phyloP scores from a whole-genome alignment of 805 yeast genomes.

The Cephaloascus albidus region DNA sequence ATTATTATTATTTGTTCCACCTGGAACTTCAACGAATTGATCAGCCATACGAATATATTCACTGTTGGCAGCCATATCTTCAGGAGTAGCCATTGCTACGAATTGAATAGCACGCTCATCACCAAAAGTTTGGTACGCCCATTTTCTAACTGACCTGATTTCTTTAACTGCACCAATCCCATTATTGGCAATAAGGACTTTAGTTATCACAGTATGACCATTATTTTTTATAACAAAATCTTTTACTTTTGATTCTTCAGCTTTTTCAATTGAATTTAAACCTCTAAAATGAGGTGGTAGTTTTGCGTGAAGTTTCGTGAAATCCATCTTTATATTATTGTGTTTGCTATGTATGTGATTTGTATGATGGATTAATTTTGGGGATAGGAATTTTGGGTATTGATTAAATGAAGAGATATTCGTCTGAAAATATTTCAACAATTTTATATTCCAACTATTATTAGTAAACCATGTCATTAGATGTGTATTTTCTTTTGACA shows the following conservation, averaged over 20 bases:
- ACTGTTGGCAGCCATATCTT: slow-evolving; percentile 92
- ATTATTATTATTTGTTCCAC: slow-evolving; percentile 97
- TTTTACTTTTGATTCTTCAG: slow-evolving; percentile 70
- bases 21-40: slow-evolving; percentile 96
- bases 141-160: slow-evolving; percentile 92
- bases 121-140: slow-evolving; percentile 99
- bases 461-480: too few species aligned
- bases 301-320: slow-evolving; percentile 16
- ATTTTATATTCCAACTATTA: too few species aligned
- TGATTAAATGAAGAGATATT: too few species aligned
- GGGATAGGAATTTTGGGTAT: too few species aligned
- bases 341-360: too few species aligned
- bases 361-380: too few species aligned
- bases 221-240: slow-evolving; percentile 79
- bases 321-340: too few species aligned
- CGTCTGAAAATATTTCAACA: too few species aligned
- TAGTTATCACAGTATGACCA: slow-evolving; percentile 92
- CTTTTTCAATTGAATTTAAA: slow-evolving; percentile 63
- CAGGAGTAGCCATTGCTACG: slow-evolving; percentile 99
- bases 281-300: slow-evolving; percentile 78
- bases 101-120: slow-evolving; percentile 89
- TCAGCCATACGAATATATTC: slow-evolving; percentile 99
- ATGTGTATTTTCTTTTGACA: too few species aligned
- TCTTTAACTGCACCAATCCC: slow-evolving; percentile 99
- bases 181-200: slow-evolving; percentile 89